Conservation (phyloP, 345 rosid species). For the Brassica carinata region DNA sequence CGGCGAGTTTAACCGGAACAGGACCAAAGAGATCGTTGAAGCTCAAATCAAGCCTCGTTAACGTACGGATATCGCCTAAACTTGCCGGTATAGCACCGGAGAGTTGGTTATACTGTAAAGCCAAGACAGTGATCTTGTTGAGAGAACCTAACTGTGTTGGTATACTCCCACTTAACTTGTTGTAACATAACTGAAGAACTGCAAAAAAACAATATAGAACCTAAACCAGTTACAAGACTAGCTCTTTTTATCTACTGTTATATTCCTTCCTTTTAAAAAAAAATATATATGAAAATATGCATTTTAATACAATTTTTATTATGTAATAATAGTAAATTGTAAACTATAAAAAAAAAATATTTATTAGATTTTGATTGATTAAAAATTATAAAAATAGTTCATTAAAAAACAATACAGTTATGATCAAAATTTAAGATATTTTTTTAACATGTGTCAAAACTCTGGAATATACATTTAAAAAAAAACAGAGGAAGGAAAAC, state of each 20-base stretch:
- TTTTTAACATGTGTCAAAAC: too few relatives aligned
- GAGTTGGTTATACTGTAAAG: conserved; percentile 73
- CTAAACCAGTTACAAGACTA: not conserved
- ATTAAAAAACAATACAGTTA: too few relatives aligned
- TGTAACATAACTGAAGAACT: conserved; percentile 94
- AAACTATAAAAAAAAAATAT: too few relatives aligned
- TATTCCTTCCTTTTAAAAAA: too few relatives aligned
- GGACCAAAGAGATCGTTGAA: conserved; percentile 83
- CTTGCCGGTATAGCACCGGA: conserved; percentile 96
- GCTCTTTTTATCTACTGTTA: too few relatives aligned
- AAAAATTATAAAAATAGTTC: not conserved
- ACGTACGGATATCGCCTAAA: conserved; percentile 62
- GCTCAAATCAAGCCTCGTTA: conserved; percentile 87
- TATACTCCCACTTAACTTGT: conserved; percentile 72
- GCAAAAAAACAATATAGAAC: not conserved
- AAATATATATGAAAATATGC: too few relatives aligned
- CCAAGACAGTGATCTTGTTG: conserved; percentile 67
- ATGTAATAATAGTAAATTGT: too few relatives aligned
- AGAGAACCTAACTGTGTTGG: conserved; percentile 83
- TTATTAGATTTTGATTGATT: too few relatives aligned
- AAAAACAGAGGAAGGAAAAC: not conserved
- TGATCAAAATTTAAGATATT: too few relatives aligned
- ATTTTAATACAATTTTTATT: too few relatives aligned
- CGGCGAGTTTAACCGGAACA: conserved; percentile 68
- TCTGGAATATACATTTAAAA: too few relatives aligned